These are phyloP conservation scores for Juncus inflexus DNA, from an alignment of 176 grass and related monocot species.

Conservation along the genomic window DNA sequence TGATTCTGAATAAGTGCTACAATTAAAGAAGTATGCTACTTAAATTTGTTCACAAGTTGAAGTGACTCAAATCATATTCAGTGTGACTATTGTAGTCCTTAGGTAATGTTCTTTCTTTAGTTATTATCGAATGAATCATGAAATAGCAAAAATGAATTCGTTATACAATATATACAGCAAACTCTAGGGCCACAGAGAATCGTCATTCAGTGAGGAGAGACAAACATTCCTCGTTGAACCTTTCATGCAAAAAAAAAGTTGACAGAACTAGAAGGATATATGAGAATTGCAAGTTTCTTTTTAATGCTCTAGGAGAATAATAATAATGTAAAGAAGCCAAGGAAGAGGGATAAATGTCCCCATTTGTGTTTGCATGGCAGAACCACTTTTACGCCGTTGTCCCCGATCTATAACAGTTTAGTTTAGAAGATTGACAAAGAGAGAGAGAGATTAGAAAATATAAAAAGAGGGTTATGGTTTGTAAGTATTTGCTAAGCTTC, in stretches of 20 bases:
- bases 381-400: constrained; percentile 47
- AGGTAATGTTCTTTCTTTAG: no score
- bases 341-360: constrained; percentile 38
- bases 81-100: no score
- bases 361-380: constrained; percentile 36
- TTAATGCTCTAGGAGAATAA: background rate
- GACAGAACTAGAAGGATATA: background rate
- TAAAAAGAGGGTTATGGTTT: constrained; percentile 28
- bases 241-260: constrained; percentile 25
- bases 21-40: no score
- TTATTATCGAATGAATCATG: no score
- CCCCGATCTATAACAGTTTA: constrained; percentile 25
- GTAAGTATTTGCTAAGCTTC: constrained; percentile 37
- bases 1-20: no score
- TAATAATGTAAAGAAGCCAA: constrained; percentile 14
- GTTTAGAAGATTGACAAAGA: background rate
- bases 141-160: no score
- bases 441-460: constrained; percentile 8
- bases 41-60: no score
- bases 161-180: no score
- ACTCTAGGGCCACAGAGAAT: no score
- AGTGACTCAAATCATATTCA: no score
- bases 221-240: constrained; percentile 28
- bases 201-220: constrained; percentile 16
- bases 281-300: constrained; percentile 12